phyloP scores from a whole-genome alignment of 257 asterid genomes.

The Nicotiana attenuata region DNA sequence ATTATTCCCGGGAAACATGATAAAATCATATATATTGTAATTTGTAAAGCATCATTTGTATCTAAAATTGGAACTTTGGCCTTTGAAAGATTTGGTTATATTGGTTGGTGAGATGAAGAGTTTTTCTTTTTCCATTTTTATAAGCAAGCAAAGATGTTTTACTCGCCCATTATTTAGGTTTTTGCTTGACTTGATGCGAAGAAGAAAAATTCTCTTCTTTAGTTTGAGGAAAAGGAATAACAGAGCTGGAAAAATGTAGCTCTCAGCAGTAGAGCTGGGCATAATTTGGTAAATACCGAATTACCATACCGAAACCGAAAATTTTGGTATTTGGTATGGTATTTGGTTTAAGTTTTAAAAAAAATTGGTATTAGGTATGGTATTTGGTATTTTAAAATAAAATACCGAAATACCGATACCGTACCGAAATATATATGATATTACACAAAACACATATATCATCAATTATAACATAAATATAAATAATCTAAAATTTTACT shows the following conservation, averaged over 20 bases:
- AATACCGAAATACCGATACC: too few relatives aligned
- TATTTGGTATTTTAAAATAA: too few relatives aligned
- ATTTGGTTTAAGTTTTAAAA: too few relatives aligned
- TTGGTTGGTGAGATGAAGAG: neutral
- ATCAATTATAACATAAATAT: too few relatives aligned
- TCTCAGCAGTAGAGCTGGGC: too few relatives aligned
- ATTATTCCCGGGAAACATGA: neutral
- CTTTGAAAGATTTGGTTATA: neutral
- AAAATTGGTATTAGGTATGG: too few relatives aligned
- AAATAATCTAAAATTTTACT: too few relatives aligned
- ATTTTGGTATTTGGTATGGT: too few relatives aligned
- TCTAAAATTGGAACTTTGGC: neutral
- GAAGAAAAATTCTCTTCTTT: neutral
- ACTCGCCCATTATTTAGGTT: neutral
- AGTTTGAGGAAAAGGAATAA: neutral
- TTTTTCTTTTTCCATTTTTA: neutral
- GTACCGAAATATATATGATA: too few relatives aligned
- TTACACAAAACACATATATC: too few relatives aligned
- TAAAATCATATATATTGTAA: neutral
- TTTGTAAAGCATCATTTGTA: slow-evolving; percentile 14
- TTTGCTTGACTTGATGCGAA: neutral
- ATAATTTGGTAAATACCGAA: too few relatives aligned
- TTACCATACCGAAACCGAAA: too few relatives aligned
- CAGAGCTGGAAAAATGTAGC: neutral
- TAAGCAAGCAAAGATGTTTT: neutral